Evolutionary conservation across 805 yeast genomes (phyloP), one percentile per base, ranked within the genome.

Genomic region (Ogataea nitratoaversa): DNA sequence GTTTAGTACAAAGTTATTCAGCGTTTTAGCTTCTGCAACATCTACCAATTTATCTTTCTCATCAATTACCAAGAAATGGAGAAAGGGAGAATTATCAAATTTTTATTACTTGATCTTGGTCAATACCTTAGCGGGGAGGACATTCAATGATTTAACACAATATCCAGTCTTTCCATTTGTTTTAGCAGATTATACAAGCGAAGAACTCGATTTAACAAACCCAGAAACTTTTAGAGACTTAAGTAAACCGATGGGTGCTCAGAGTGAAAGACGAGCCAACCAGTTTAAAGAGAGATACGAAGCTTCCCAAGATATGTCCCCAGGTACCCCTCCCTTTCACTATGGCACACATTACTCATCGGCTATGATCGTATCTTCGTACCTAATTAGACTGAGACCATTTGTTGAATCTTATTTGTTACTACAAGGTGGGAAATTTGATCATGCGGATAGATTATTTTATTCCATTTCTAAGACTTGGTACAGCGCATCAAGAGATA

Each of bases 161-260:
- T 88, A 88, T 54, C 96, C 96, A 0, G 83, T 89, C 1, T 89
- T 88, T 50, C 96, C 96, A 0, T 88, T 95, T 95, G 87, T 88
- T 0, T 73, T 88, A 44, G 81, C 93, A 0, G 95, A 88, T 56
- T 87, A 88, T 54, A 70, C 76, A 1, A 84, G 93, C 51, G 79
- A 78, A 2, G 73, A 64, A 11, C 63, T 88, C n/a, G 89, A 88
- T 56, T 63, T 89, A 32, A 56, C 63, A 3, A 67, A 86, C 50
- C 81, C 85, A 0, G 63, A 67, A 8, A 64, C 82, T 0, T 88
- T 72, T 54, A 67, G 96, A 48, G 95, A 88, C 55, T 64, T 88
- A 19, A 72, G 86, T 0, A 86, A 84, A 52, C 96, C 96, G 1
- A 89, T 88, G 96, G 96, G 96, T 2, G 95, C 90, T 0, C 96